Base-by-base conservation (phyloP, 75 land plant genomes). In the Pinus tabuliformis region DNA sequence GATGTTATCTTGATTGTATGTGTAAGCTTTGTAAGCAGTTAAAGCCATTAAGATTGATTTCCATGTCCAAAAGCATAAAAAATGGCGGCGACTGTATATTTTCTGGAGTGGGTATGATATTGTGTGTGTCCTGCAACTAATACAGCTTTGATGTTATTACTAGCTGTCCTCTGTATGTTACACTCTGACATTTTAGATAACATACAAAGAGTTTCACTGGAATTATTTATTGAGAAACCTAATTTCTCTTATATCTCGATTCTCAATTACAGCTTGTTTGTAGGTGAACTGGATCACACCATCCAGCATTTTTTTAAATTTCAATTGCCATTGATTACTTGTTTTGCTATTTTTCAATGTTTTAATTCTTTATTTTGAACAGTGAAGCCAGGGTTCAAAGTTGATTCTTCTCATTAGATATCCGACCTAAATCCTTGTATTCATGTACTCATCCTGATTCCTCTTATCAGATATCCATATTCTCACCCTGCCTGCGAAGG, bases 101-200 rank as follows among this genome's bases (percentile, higher is more conserved):
- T 64, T 64, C 3, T 64, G 39, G n/a, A 16, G 6, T 64, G 42
- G 39, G 39, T 64, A 64, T 64, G 68, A 64, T 64, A 30, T 64
- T 17, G 42, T 36, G 17, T 37, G 16, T 64, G 15, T 64, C 68
- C 68, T 64, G 36, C n/a, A 36, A 36, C 39, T 64, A 64, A 64
- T 64, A 64, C 3, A 64, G 68, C 36, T 17, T 17, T 64, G 18
- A 36, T 64, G 68, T 18, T 64, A 64, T 64, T 63, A 63, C 66
- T 64, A 24, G 39, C 68, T 6, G 17, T 64, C 18, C 68, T 64
- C 68, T 64, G 68, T 64, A 64, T 30, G 33, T 33, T 36, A 1
- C 42, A 33, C 68, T 64, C 3, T 4, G 68, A 18, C 39, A 6
- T 64, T 64, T 33, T 64, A 7, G 20, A 64, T 36, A 33, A 33